These are phyloP conservation scores for Sporothrix pallida DNA, from an alignment of 2,329 filamentous ascomycete species.

Conservation along the genomic window DNA sequence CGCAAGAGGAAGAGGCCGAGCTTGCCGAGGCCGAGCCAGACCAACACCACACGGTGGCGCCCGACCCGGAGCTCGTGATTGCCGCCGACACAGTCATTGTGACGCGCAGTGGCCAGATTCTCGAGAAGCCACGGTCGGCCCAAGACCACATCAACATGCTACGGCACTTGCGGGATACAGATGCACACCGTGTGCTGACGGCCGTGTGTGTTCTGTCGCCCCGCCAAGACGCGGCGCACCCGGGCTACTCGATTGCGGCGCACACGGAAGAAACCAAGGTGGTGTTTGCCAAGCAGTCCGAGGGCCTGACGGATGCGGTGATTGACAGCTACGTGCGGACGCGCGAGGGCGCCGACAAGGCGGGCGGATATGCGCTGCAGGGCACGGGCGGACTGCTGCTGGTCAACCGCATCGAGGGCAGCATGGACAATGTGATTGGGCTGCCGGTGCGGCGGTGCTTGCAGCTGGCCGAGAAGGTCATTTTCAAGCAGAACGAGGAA, in stretches of 20 bases:
- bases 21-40: slow-evolving; percentile 37
- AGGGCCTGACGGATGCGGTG: slow-evolving; percentile 74
- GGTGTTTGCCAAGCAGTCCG: slow-evolving; percentile 72
- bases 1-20: slow-evolving; percentile 42
- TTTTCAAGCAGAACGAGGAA: slow-evolving; percentile 74
- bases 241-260: slow-evolving; percentile 82
- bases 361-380: slow-evolving; percentile 93
- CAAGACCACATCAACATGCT: slow-evolving; percentile 85
- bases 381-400: slow-evolving; percentile 84
- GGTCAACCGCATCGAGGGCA: slow-evolving; percentile 86
- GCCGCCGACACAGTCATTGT: slow-evolving; percentile 92
- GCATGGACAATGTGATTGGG: slow-evolving; percentile 92
- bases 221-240: slow-evolving; percentile 76
- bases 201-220: slow-evolving; percentile 84
- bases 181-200: slow-evolving; percentile 82
- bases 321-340: slow-evolving; percentile 80
- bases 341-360: slow-evolving; percentile 92
- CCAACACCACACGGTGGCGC: slow-evolving; percentile 41
- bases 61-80: slow-evolving; percentile 82
- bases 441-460: slow-evolving; percentile 80
- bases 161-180: slow-evolving; percentile 76
- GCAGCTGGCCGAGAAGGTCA: slow-evolving; percentile 84
- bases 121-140: slow-evolving; percentile 89
- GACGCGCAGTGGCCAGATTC: slow-evolving; percentile 72
- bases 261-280: slow-evolving; percentile 91